A percentile compares a stretch with the other conserved stretches of the same genome.
These are phyloP conservation scores for Cryptococcus hybrid DNA, from an alignment of 1,284 basidiomycete species.

Conservation along the genomic window DNA sequence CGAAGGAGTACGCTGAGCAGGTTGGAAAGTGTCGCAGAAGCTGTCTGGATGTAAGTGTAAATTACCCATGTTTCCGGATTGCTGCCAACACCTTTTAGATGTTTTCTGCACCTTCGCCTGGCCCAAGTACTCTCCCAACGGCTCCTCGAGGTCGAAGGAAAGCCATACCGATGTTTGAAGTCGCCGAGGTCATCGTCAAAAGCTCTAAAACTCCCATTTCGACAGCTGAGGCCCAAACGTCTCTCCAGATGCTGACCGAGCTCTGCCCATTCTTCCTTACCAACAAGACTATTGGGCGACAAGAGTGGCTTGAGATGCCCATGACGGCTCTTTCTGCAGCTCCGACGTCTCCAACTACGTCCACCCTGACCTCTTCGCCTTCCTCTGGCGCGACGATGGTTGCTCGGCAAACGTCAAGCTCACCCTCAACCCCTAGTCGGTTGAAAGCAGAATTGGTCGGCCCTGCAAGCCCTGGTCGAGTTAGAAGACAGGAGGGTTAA, in stretches of 20 bases:
- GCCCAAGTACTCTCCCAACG: conserved; percentile 22
- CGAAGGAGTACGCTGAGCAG: conserved; percentile 47
- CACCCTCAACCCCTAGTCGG: conserved; percentile 14
- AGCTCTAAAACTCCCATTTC: conserved; percentile 51
- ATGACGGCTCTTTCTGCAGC: conserved; percentile 12
- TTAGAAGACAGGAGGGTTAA: conserved; percentile 35
- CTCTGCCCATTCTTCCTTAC: conserved; percentile 51
- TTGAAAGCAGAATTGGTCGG: conserved; percentile 15
- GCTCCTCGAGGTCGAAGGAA: conserved; percentile 36
- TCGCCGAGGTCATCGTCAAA: conserved; percentile 48
- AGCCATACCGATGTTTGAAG: conserved; percentile 47
- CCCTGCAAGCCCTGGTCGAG: conserved; percentile 42
- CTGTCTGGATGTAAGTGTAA: conserved; percentile 50
- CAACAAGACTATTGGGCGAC: conserved; percentile 33
- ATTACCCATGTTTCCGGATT: not conserved
- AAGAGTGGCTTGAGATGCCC: conserved; percentile 51
- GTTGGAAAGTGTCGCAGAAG: conserved; percentile 49
- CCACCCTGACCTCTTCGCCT: conserved; percentile 6
- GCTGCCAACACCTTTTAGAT: conserved; percentile 17
- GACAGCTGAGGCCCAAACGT: conserved; percentile 47
- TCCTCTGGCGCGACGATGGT: not conserved
- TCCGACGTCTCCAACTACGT: conserved; percentile 13
- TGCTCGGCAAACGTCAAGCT: not conserved
- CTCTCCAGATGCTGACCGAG: conserved; percentile 42
- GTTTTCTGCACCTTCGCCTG: conserved; percentile 40